Evolutionary conservation across 176 grass and related monocot genomes (phyloP).

Genomic region (Typha latifolia): DNA sequence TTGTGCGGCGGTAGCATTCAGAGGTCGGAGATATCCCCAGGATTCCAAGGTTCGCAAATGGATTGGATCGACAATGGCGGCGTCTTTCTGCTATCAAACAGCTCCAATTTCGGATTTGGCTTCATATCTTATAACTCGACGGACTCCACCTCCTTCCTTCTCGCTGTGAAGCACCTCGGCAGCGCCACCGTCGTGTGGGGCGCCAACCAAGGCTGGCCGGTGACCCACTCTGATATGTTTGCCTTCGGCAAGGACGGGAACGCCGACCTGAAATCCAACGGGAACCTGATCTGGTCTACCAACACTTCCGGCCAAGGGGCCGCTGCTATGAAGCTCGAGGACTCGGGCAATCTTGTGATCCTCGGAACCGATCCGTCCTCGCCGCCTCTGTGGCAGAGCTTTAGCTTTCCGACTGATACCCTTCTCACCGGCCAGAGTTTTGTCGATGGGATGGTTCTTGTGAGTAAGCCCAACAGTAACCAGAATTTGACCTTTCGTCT

Average conservation of each 20-base stretch:
- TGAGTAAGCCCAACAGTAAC: constrained; percentile 29
- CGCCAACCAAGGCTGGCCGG: constrained; percentile 47
- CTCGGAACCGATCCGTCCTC: constrained; percentile 38
- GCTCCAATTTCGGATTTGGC: constrained; percentile 60
- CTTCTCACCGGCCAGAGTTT: constrained; percentile 75
- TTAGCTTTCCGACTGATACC: constrained; percentile 72
- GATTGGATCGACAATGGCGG: constrained; percentile 68
- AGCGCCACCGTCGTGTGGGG: constrained; percentile 53
- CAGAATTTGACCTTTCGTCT: constrained; percentile 60
- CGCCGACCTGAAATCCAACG: constrained; percentile 56
- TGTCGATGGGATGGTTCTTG: constrained; percentile 45
- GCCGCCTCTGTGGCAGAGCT: constrained; percentile 73
- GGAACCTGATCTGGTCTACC: constrained; percentile 42
- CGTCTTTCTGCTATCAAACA: constrained; percentile 65
- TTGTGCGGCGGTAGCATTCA: constrained; percentile 42
- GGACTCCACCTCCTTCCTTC: constrained; percentile 49
- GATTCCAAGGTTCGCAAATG: constrained; percentile 61
- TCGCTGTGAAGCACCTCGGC: constrained; percentile 40
- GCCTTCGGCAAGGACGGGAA: constrained; percentile 55
- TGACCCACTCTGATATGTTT: constrained; percentile 56
- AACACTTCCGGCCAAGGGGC: constrained; percentile 41
- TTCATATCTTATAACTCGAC: constrained; percentile 33
- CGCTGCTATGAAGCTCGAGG: constrained; percentile 49
- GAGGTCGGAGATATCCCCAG: constrained; percentile 34
- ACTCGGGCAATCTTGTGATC: constrained; percentile 70